Evolutionary conservation across 1,139 yeast species (phyloP).

Genomic region (Kluyveromyces marxianus): DNA sequence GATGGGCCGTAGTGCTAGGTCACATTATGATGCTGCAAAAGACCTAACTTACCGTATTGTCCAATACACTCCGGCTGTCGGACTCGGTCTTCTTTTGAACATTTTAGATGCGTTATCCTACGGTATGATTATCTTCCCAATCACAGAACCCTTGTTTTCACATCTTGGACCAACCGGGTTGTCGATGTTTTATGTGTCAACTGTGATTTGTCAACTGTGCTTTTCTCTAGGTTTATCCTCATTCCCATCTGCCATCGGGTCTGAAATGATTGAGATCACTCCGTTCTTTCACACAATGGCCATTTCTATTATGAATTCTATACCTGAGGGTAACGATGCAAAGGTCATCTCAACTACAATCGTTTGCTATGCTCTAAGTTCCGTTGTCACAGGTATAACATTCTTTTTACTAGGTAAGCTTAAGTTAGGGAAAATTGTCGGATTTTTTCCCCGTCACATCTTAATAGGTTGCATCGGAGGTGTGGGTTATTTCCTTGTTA

Average conservation of each 20-base stretch:
- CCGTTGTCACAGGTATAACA: constrained; percentile 78
- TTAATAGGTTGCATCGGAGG: constrained; percentile 97
- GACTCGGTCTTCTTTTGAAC: constrained; percentile 75
- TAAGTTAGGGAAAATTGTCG: constrained; percentile 76
- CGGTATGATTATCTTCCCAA: constrained; percentile 95
- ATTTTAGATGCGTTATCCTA: constrained; percentile 89
- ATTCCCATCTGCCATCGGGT: constrained; percentile 83
- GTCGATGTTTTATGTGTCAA: constrained; percentile 88
- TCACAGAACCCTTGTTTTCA: constrained; percentile 70
- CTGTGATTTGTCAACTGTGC: constrained; percentile 78
- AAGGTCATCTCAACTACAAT: constrained; percentile 81
- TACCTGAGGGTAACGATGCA: constrained; percentile 44
- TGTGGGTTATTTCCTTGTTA: constrained; percentile 85
- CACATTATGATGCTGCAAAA: background rate
- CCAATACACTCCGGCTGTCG: constrained; percentile 46
- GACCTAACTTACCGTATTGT: constrained; percentile 12
- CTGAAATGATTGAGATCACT: constrained; percentile 97
- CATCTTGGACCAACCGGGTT: constrained; percentile 81
- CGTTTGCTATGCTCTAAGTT: constrained; percentile 73
- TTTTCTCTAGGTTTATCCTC: constrained; percentile 88
- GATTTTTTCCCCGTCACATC: constrained; percentile 93
- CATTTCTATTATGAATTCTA: constrained; percentile 48
- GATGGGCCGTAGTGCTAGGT: background rate
- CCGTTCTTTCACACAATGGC: constrained; percentile 98
- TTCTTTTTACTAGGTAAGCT: constrained; percentile 73